Evolutionary conservation across 179 eudicot genomes (phyloP).

Genomic region (Silene vulgaris): DNA sequence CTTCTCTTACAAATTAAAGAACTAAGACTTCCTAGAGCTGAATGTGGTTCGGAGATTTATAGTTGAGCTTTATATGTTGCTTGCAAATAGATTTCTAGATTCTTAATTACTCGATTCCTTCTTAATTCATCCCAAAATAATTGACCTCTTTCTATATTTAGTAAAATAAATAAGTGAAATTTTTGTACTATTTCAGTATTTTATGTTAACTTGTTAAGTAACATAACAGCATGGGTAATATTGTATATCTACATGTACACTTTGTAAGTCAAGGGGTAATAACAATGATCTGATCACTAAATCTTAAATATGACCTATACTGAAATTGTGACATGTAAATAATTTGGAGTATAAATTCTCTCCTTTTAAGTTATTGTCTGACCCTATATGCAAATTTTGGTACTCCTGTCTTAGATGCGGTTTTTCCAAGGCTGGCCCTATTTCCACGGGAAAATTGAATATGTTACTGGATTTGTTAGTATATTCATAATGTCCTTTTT

Average conservation of each 20-base stretch:
- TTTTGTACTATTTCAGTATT: no score
- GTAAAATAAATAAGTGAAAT: not conserved
- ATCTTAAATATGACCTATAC: no score
- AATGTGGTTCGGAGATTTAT: not conserved
- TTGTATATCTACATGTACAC: no score
- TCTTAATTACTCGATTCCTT: not conserved
- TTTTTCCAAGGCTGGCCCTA: no score
- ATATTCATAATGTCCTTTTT: no score
- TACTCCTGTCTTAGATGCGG: not conserved
- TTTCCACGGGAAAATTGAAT: no score
- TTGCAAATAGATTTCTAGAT: not conserved
- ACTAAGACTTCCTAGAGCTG: not conserved
- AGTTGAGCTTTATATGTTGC: not conserved
- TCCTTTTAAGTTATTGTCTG: not conserved
- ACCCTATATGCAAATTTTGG: not conserved
- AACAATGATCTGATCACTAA: no score
- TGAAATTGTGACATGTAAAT: not conserved
- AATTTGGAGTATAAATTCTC: not conserved
- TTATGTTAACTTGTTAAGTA: no score
- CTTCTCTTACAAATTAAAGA: not conserved
- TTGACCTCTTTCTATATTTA: not conserved
- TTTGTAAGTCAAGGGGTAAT: no score
- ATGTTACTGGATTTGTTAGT: no score
- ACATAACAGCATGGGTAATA: not conserved
- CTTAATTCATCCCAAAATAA: not conserved